A percentile compares a stretch with the other conserved stretches of the same genome.
These are phyloP conservation scores for Rhododendron williamsianum DNA, from an alignment of 148 eudicot species.

Conservation along the genomic window DNA sequence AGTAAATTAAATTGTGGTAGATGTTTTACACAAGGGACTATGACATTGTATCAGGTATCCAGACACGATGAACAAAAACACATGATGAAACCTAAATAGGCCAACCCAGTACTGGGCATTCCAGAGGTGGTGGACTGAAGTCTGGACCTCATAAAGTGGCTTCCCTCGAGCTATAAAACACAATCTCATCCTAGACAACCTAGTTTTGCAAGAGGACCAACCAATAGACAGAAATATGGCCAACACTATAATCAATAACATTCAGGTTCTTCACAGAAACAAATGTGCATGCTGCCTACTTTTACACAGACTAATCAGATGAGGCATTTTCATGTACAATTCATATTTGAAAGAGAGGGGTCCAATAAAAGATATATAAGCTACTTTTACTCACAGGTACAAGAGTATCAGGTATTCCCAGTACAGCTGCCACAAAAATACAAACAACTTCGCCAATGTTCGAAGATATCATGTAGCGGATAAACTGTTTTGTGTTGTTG, in stretches of 20 bases:
- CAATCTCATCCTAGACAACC: neutral
- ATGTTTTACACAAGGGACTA: neutral
- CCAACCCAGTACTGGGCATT: neutral
- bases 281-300: neutral
- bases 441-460: slow-evolving; percentile 99
- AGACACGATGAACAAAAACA: neutral
- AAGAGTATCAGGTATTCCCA: slow-evolving; percentile 99
- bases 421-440: slow-evolving; percentile 97
- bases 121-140: neutral
- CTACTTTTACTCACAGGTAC: slow-evolving; percentile 69
- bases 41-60: neutral
- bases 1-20: neutral
- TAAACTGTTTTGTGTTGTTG: slow-evolving; percentile 98
- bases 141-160: neutral
- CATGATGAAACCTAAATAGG: neutral
- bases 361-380: neutral
- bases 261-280: neutral
- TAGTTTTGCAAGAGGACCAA: neutral
- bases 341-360: neutral
- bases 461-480: slow-evolving; percentile 99
- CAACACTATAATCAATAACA: neutral
- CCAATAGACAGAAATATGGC: neutral
- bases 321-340: neutral
- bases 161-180: neutral
- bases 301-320: neutral